Evolutionary conservation across 495 filamentous ascomycete genomes (phyloP).

Genomic region (Arthonia radiata): DNA sequence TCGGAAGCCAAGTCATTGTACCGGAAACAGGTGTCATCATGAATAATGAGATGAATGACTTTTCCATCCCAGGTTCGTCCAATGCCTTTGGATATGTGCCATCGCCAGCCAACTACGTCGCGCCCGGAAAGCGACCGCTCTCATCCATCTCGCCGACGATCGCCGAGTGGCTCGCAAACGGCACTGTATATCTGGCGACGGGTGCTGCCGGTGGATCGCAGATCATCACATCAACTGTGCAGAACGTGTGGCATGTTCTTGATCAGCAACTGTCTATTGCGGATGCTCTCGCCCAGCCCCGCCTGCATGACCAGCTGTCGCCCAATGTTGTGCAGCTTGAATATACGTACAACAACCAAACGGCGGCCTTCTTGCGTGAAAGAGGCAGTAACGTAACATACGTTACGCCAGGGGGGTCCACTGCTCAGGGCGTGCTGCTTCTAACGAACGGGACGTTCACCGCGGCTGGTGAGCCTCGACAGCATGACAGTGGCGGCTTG

Average conservation of each 20-base stretch:
- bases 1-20: constrained; percentile 52
- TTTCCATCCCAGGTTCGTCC: constrained; percentile 46
- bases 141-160: constrained; percentile 61
- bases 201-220: constrained; percentile 69
- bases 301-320: constrained; percentile 64
- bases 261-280: constrained; percentile 32
- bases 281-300: constrained; percentile 36
- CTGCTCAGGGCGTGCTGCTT: constrained; percentile 45
- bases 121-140: constrained; percentile 56
- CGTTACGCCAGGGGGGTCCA: constrained; percentile 34
- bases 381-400: constrained; percentile 54
- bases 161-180: constrained; percentile 35
- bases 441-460: constrained; percentile 51
- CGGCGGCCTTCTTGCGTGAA: constrained; percentile 34
- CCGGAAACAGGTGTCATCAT: constrained; percentile 67
- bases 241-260: constrained; percentile 48
- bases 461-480: constrained; percentile 55
- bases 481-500: constrained; percentile 46
- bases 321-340: constrained; percentile 50
- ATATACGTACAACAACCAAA: constrained; percentile 38
- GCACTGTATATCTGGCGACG: constrained; percentile 39
- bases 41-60: constrained; percentile 32
- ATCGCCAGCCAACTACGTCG: constrained; percentile 56
- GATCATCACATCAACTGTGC: constrained; percentile 66
- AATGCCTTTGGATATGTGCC: constrained; percentile 72